These are phyloP conservation scores for Erythrophleum fordii DNA, from an alignment of 306 rosid species.

Conservation along the genomic window DNA sequence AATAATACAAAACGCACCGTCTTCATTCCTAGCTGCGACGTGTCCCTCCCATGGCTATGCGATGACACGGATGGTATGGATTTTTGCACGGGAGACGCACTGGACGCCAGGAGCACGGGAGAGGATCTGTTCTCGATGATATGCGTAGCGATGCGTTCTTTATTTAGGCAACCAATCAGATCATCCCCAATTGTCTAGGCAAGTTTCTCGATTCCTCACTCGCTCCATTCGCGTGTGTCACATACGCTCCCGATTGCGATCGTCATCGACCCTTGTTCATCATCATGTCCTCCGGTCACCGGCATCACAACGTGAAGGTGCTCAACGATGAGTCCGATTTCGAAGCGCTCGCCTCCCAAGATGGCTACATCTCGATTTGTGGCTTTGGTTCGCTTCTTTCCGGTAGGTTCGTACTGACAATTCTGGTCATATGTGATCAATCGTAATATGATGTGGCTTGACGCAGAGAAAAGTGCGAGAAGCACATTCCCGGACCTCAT, in stretches of 20 bases:
- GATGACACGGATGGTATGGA: no score
- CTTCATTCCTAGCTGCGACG: no score
- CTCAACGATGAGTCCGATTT: conserved; percentile 61
- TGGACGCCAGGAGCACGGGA: no score
- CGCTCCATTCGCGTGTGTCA: conserved; percentile 9
- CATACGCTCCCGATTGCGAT: not conserved
- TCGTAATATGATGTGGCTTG: not conserved
- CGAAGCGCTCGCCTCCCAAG: conserved; percentile 46
- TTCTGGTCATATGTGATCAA: not conserved
- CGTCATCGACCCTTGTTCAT: conserved; percentile 26
- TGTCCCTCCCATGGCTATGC: no score
- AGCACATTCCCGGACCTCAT: conserved; percentile 76
- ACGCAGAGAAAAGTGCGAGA: conserved; percentile 79
- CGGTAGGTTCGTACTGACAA: conserved; percentile 43
- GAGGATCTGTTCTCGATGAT: no score
- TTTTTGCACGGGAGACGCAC: no score
- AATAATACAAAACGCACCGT: no score
- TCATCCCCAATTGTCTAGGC: not conserved
- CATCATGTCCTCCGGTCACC: conserved; percentile 31
- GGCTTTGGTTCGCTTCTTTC: conserved; percentile 96
- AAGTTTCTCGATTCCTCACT: not conserved
- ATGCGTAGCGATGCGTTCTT: not conserved
- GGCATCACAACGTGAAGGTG: conserved; percentile 29
- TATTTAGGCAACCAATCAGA: conserved; percentile 5
- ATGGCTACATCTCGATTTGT: conserved; percentile 72